These are phyloP conservation scores for Metschnikowia arizonensis DNA, from an alignment of 805 yeast genomes.

Conservation along the genomic window DNA sequence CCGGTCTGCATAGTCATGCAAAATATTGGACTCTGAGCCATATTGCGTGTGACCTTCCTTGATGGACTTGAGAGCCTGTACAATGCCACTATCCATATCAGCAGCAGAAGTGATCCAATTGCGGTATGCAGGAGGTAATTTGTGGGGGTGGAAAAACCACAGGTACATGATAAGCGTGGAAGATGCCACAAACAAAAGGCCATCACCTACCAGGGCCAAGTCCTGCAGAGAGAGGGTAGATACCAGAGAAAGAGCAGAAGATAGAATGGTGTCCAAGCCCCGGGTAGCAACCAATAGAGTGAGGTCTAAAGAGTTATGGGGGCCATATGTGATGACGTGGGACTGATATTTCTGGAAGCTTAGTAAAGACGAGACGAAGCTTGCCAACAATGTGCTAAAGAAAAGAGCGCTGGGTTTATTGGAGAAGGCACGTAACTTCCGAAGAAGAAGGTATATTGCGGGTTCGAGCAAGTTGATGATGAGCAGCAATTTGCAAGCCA, in stretches of 20 bases:
- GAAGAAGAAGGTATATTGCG: constrained; percentile 18
- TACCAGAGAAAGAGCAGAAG: constrained; percentile 6
- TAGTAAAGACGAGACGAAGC: constrained; percentile 26
- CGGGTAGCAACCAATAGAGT: constrained; percentile 34
- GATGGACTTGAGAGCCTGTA: constrained; percentile 29
- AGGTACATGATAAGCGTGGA: constrained; percentile 33
- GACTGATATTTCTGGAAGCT: constrained; percentile 33
- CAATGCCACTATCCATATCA: constrained; percentile 40
- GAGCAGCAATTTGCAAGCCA: constrained; percentile 31
- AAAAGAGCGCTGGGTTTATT: constrained; percentile 8
- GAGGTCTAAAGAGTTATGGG: constrained; percentile 34
- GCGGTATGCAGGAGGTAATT: constrained; percentile 41
- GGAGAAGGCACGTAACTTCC: neutral
- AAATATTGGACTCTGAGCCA: constrained; percentile 32
- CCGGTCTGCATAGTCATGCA: constrained; percentile 29
- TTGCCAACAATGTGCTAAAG: constrained; percentile 25
- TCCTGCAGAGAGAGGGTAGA: constrained; percentile 2
- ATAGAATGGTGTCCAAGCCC: constrained; percentile 29
- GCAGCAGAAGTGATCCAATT: constrained; percentile 50
- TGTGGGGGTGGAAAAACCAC: constrained; percentile 38
- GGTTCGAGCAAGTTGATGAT: constrained; percentile 29
- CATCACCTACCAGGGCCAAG: constrained; percentile 23
- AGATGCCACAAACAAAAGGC: constrained; percentile 26
- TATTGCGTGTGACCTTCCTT: constrained; percentile 30
- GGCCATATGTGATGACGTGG: constrained; percentile 26